These are phyloP conservation scores for Irpex sp. DNA, from an alignment of 1,284 basidiomycete species.

Conservation along the genomic window DNA sequence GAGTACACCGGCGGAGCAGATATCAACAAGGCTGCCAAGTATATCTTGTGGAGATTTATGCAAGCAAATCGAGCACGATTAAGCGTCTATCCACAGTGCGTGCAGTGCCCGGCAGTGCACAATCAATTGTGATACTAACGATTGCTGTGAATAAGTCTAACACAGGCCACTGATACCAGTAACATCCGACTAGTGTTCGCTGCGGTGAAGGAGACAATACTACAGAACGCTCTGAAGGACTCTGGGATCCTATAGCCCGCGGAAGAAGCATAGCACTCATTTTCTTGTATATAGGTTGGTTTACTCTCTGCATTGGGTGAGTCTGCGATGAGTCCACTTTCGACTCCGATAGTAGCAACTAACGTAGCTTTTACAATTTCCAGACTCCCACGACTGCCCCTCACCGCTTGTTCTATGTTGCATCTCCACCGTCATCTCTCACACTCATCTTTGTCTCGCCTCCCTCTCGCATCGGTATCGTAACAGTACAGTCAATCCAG, in stretches of 20 bases:
- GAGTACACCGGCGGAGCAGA: conserved; percentile 94
- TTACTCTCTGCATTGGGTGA: conserved; percentile 10
- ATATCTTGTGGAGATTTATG: conserved; percentile 96
- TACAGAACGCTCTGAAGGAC: conserved; percentile 85
- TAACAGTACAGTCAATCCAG: not conserved
- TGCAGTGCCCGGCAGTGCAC: conserved; percentile 17
- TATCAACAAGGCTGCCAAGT: conserved; percentile 98
- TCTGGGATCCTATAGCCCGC: conserved; percentile 63
- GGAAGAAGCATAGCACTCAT: not conserved
- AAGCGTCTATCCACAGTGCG: conserved; percentile 91
- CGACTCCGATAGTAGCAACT: not conserved
- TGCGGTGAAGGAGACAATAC: conserved; percentile 96
- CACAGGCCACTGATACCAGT: conserved; percentile 77
- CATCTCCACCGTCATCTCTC: conserved; percentile 7
- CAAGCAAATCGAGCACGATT: conserved; percentile 88
- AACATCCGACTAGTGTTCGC: conserved; percentile 92
- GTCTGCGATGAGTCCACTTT: not conserved
- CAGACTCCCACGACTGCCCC: not conserved
- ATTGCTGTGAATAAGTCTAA: conserved; percentile 45
- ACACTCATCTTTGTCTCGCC: not conserved
- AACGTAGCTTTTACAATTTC: not conserved
- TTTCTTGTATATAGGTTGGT: conserved; percentile 6
- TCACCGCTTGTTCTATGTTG: conserved; percentile 10
- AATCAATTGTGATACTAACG: not conserved
- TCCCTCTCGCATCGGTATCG: conserved; percentile 6